Evolutionary conservation across 2,329 filamentous ascomycete genomes (phyloP), one percentile per base, ranked within the genome.

Genomic region (Ophiosphaerella narmari): DNA sequence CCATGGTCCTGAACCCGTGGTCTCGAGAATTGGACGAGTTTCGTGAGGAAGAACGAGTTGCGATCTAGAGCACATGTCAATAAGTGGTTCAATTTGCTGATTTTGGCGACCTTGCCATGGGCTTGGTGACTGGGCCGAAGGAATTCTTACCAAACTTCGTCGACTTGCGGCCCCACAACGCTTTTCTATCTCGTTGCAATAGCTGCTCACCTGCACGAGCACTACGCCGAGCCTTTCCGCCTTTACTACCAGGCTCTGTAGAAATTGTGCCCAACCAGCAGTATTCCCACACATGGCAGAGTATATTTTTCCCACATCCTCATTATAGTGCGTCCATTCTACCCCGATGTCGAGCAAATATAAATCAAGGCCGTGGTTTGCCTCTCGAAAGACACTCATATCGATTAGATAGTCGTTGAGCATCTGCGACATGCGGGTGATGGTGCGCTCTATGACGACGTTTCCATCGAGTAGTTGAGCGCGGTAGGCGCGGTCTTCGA

Each of bases 241-340:
- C 66, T 88, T 90, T 18, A 82, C 82, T 67, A 91, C 86, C 51
- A 97, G 79, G 46, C 88, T 87, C 46, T 86, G 81, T 65, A 96
- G 87, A 6, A 91, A 91, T 48, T 86, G 85, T 50, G 87, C 84
- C 93, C 93, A 97, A 37, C 92, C 91, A 57, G 95, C 89, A 7
- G 91, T 87, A 62, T 97, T 97, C 31, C 90, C 90, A 65, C 89
- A 88, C 92, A 97, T 97, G 33, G 92, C 91, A 35, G 87, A 83
- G 62, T 89, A 94, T 16, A 96, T 90, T 39, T 89, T 86, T 32
- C 82, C 80, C 18, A 89, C 82, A 40, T 87, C 84, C 23, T 76
- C 72, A 13, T 81, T 76, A 43, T 80, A 75, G 48, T 85, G 81
- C 71, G 83, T 85, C 57, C 81, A 79, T 4, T 83, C 80, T 33